Evolutionary conservation across 768 basidiomycete species (phyloP).

Genomic region (Mrakia frigida): DNA sequence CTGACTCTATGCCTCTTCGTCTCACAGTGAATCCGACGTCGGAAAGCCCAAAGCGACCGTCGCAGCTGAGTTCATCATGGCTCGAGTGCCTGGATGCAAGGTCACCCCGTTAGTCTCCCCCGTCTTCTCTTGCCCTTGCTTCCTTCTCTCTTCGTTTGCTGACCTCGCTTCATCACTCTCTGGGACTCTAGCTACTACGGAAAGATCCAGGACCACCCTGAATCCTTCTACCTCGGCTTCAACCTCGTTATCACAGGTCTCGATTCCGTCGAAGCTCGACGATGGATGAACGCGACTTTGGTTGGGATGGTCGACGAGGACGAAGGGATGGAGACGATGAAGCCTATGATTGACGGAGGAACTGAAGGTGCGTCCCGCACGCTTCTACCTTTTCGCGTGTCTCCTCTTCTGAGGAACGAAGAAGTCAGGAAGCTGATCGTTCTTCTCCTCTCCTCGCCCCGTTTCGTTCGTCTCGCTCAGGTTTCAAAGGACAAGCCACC

Average conservation of each 20-base stretch:
- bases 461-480: constrained; percentile 47
- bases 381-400: background rate
- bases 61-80: constrained; percentile 96
- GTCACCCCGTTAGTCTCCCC: constrained; percentile 76
- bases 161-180: constrained; percentile 15
- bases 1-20: constrained; percentile 6
- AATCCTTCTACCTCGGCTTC: constrained; percentile 93
- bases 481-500: constrained; percentile 96
- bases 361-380: constrained; percentile 69
- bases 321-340: constrained; percentile 87
- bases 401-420: background rate
- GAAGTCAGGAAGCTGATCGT: constrained; percentile 1
- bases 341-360: constrained; percentile 95
- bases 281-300: constrained; percentile 98
- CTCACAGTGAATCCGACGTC: constrained; percentile 55
- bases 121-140: background rate
- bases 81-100: constrained; percentile 87
- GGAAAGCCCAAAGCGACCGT: constrained; percentile 89
- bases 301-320: constrained; percentile 81
- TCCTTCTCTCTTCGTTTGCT: background rate
- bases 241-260: constrained; percentile 94
- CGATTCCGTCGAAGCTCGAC: constrained; percentile 91
- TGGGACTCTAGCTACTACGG: constrained; percentile 67
- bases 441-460: background rate
- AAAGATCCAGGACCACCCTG: constrained; percentile 96